Base-by-base conservation (phyloP, 73 alveolate genomes). In the Paramecium caudatum region DNA sequence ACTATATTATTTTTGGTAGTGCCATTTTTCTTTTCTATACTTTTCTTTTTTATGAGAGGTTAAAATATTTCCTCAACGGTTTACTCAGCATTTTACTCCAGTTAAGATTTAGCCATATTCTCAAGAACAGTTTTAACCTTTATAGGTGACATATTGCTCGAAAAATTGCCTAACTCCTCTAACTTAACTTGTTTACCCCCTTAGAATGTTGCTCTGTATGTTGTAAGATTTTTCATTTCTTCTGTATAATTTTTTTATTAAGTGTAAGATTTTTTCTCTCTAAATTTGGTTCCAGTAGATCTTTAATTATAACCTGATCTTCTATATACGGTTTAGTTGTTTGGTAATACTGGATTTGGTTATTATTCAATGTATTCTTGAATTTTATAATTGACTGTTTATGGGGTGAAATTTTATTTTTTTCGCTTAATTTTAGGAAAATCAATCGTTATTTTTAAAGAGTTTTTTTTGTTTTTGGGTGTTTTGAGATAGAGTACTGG, bases 101-200 rank as follows among this genome's bases (percentile, higher is more conserved):
- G 0, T 55, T 55, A 19, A 7, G 46, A 16, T 55, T 55, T 43
- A 23, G 23, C 46, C 12, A 55, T 55, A n/a, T n/a, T n/a, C n/a
- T n/a, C n/a, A n/a, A n/a, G n/a, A 27, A 55, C 23, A 12, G 80
- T 55, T 55, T 55, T 55, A 27, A 55, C 23, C 30, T 55, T 55
- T 1, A 55, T 55, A 3, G 80, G 80, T 27, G 80, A 55, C 30
- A 27, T 55, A 55, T 55, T 55, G 23, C 80, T 55, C 10, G 2
- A 27, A 6, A 27, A 25, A 27, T 4, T 27, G 0, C 17, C 21
- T 3, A 15, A 2, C 30, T 55, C 23, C 30, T 55, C 80, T 27
- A 17, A 2, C 30, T 55, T 55, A 0, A 21, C 8, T 55, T 55
- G n/a, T 3, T 2, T 0, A 27, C 41, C 45, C 9, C 80, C 37